Conservation (phyloP, 2,329 filamentous ascomycete genomes). For the Drechslerella stenobrocha region DNA sequence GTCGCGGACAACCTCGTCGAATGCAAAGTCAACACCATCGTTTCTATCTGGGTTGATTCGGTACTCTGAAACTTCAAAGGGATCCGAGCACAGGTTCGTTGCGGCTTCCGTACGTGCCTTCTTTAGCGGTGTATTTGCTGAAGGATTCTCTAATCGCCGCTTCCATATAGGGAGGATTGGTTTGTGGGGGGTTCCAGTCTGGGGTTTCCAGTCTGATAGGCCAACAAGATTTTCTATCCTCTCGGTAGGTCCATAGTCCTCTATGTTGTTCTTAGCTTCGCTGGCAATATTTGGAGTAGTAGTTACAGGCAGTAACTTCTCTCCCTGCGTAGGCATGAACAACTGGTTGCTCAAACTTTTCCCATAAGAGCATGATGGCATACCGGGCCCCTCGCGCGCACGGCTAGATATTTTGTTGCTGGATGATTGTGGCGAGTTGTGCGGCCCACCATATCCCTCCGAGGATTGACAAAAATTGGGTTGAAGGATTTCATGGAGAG, state of each 20-base stretch:
- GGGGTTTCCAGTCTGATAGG: not conserved
- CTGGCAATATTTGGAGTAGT: too few species aligned
- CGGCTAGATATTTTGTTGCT: not conserved
- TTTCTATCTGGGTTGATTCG: slow-evolving; percentile 76
- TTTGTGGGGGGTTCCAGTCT: not conserved
- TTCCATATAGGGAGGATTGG: not conserved
- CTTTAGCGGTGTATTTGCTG: not conserved
- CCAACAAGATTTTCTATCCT: too few species aligned
- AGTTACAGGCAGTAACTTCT: slow-evolving; percentile 6
- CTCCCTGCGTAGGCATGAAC: slow-evolving; percentile 18
- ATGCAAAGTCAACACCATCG: slow-evolving; percentile 72
- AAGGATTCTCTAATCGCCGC: not conserved
- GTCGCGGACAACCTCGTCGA: slow-evolving; percentile 71
- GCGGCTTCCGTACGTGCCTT: slow-evolving; percentile 2
- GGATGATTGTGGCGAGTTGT: not conserved
- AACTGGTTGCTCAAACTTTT: slow-evolving; percentile 1
- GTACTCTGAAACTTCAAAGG: slow-evolving; percentile 59
- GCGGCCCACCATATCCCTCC: not conserved
- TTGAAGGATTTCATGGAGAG: slow-evolving; percentile 24
- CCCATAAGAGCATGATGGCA: too few species aligned
- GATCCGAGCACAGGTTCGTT: not conserved
- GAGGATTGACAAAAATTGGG: slow-evolving; percentile 1
- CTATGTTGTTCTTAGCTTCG: too few species aligned
- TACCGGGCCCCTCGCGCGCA: too few species aligned
- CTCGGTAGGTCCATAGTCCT: too few species aligned